Evolutionary conservation across 257 asterid genomes (phyloP), one percentile per base, ranked within the genome.

Genomic region (Penstemon barbatus): DNA sequence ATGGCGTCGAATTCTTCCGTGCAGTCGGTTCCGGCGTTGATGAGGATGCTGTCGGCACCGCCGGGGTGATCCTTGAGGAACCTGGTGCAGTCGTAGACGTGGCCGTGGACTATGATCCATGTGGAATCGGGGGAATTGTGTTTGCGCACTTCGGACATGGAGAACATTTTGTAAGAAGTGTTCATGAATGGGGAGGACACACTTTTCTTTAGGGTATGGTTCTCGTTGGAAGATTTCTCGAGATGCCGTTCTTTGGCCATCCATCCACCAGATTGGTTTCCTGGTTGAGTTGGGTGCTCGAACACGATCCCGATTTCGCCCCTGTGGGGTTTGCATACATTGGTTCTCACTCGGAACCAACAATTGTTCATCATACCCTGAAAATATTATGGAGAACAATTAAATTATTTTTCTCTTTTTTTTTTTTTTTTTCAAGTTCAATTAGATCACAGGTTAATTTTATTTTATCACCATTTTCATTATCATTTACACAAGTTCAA

Each of bases 341-440:
- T 88, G 61, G 92, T 80, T 68, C 83, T 93, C 46, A 93, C 94
- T 58, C 93, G 76, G 74, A 93, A 93, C 97, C 99, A 93, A 69
- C 96, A 88, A 43, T 93, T 93, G 80, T 93, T 93, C 99, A 93
- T 93, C 99, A 93, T 90, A 18, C 97, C 99, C 99, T 93, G 79
- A 46, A 75, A 57, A 51, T 11, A 15, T 15, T 15, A 15, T 15
- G 18, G 18, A 15, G 18, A 15, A 15, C 18, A 15, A 15, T 12
- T 38, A 33, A 39, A 45, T 12, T 4, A 15, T 15, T 15, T 15
- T 15, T 15, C 18, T 15, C 18, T 15, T 0, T 15, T 15, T 15
- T 15, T n/a, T n/a, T 11, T 15, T 8, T n/a, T n/a, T 13, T 38
- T 13, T 1, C 54, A 3, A 0, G 19, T 13, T 36, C 10, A 56